Conservation (phyloP, 2,329 filamentous ascomycete genomes). For the Colletotrichum truncatum region DNA sequence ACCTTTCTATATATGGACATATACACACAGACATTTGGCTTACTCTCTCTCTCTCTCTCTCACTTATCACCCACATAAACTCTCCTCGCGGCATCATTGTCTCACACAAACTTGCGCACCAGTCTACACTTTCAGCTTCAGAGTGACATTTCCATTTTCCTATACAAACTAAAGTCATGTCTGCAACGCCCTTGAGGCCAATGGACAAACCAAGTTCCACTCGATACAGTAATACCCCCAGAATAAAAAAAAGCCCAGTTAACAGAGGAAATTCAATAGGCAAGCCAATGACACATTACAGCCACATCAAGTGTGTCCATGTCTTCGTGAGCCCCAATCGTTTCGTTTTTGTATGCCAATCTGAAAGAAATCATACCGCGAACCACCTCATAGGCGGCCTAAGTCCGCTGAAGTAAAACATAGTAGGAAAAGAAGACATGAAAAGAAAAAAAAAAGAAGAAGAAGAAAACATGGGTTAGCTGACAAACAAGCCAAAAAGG, state of each 20-base stretch:
- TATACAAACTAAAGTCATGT: not conserved
- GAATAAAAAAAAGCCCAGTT: not conserved
- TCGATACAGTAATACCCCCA: not conserved
- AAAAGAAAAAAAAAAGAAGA: not conserved
- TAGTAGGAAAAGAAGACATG: not conserved
- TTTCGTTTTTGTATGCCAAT: not conserved
- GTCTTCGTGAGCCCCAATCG: not conserved
- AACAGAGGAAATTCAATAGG: not conserved
- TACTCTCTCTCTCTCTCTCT: too few relatives aligned
- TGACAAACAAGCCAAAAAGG: too few relatives aligned
- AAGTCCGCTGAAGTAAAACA: not conserved
- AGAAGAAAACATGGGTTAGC: too few relatives aligned
- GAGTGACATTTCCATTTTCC: not conserved
- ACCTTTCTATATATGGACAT: too few relatives aligned
- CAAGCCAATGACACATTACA: conserved; percentile 9
- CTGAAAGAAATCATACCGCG: not conserved
- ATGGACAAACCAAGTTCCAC: not conserved
- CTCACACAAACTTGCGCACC: too few relatives aligned
- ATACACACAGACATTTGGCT: too few relatives aligned
- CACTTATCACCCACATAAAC: too few relatives aligned
- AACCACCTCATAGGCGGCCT: not conserved
- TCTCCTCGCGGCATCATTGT: not conserved
- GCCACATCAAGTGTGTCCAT: not conserved
- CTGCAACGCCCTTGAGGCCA: not conserved
- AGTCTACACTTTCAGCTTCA: not conserved